Evolutionary conservation across 768 basidiomycete species (phyloP).

Genomic region (Chalciporus piperatus): DNA sequence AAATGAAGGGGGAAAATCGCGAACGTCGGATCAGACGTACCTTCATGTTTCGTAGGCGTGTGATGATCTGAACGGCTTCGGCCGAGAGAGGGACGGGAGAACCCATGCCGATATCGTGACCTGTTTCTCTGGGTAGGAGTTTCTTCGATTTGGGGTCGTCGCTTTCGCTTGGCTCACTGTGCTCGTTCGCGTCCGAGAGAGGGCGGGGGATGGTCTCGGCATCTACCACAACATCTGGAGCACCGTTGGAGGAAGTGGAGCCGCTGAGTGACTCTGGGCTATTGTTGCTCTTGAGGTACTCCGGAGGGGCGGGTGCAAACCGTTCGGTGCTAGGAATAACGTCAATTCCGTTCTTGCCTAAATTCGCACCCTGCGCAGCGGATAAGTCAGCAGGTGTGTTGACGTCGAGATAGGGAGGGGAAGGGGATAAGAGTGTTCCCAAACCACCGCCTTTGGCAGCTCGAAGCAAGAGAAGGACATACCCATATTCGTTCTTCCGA

Average conservation of each 20-base stretch:
- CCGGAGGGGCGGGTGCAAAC: constrained; percentile 54
- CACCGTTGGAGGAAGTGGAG: background rate
- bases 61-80: constrained; percentile 78
- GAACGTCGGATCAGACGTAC: constrained; percentile 35
- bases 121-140: constrained; percentile 78
- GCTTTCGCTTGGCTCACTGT: background rate
- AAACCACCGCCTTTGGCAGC: background rate
- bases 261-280: constrained; percentile 46
- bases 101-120: constrained; percentile 84
- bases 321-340: constrained; percentile 65
- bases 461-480: constrained; percentile 10
- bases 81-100: constrained; percentile 78
- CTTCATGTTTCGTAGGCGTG: constrained; percentile 78
- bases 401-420: background rate
- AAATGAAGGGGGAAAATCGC: background rate
- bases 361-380: constrained; percentile 54
- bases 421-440: background rate
- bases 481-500: constrained; percentile 79
- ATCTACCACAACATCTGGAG: background rate
- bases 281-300: constrained; percentile 33
- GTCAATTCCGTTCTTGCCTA: constrained; percentile 83
- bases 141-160: constrained; percentile 34
- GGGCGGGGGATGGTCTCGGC: constrained; percentile 2
- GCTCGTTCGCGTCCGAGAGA: background rate
- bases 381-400: background rate